These are phyloP conservation scores for Trametes polyzona DNA, from an alignment of 1,284 basidiomycete species.

Conservation along the genomic window DNA sequence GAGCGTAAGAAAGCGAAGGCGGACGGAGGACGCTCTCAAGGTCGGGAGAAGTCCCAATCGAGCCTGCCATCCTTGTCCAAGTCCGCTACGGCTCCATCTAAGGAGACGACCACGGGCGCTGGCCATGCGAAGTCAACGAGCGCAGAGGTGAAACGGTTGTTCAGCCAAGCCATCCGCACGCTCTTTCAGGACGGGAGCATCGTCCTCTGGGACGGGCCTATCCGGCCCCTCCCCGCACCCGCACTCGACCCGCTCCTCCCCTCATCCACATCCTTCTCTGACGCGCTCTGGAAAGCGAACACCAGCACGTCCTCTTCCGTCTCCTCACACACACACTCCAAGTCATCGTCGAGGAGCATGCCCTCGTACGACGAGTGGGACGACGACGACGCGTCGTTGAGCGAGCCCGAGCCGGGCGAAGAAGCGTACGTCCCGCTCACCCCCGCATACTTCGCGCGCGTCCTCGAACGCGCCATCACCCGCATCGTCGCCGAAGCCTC, in stretches of 20 bases:
- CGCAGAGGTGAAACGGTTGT: constrained; percentile 53
- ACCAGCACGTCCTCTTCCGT: constrained; percentile 35
- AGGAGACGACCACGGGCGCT: constrained; percentile 7
- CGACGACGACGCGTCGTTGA: constrained; percentile 49
- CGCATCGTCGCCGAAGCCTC: constrained; percentile 35
- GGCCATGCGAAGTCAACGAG: constrained; percentile 42
- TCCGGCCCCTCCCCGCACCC: constrained; percentile 32
- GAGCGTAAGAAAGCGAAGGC: constrained; percentile 40
- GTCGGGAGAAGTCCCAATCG: neutral
- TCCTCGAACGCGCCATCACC: constrained; percentile 51
- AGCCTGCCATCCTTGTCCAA: neutral
- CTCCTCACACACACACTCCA: neutral
- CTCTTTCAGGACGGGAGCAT: constrained; percentile 69
- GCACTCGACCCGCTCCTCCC: constrained; percentile 20
- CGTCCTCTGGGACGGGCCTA: constrained; percentile 66
- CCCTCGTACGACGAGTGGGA: constrained; percentile 39
- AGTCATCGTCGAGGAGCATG: neutral
- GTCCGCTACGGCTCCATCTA: neutral
- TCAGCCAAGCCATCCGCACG: constrained; percentile 61
- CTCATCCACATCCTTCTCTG: constrained; percentile 9
- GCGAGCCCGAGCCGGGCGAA: constrained; percentile 62
- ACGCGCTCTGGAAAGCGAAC: constrained; percentile 47
- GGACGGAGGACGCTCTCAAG: neutral
- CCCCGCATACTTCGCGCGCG: constrained; percentile 48
- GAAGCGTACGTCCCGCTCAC: constrained; percentile 69